These are phyloP conservation scores for Leccinum disarticulatum DNA, from an alignment of 768 basidiomycete genomes.

Conservation along the genomic window DNA sequence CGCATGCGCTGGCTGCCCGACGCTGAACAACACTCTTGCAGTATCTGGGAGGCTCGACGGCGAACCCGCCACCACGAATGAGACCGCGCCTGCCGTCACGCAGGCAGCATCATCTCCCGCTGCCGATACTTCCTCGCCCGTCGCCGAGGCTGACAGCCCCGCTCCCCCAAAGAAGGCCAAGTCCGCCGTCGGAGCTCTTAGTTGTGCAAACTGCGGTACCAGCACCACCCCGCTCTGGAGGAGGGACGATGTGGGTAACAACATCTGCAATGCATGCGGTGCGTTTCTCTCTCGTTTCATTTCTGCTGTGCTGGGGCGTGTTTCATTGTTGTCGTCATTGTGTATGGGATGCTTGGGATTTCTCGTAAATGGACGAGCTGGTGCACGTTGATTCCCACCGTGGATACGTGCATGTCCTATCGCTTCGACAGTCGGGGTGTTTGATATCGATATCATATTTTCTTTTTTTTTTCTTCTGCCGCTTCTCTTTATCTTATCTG, in stretches of 20 bases:
- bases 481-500: constrained; percentile 27
- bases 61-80: constrained; percentile 32
- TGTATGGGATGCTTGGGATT: constrained; percentile 4
- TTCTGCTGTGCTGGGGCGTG: constrained; percentile 27
- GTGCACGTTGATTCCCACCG: constrained; percentile 24
- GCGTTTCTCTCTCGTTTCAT: constrained; percentile 38
- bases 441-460: constrained; percentile 16
- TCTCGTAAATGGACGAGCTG: constrained; percentile 24
- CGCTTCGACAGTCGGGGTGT: constrained; percentile 18
- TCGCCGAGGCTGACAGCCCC: constrained; percentile 31
- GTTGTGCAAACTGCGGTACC: constrained; percentile 87
- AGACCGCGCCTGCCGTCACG: constrained; percentile 17
- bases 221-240: constrained; percentile 90
- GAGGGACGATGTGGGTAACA: constrained; percentile 86
- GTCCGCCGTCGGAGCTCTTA: constrained; percentile 66
- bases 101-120: constrained; percentile 30
- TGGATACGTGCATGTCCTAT: constrained; percentile 17
- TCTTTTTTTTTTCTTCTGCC: constrained; percentile 18
- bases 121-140: constrained; percentile 37
- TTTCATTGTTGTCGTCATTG: constrained; percentile 18
- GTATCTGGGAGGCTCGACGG: constrained; percentile 43
- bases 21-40: constrained; percentile 83
- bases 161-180: constrained; percentile 33
- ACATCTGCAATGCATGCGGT: constrained; percentile 96
- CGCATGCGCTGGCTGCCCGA: constrained; percentile 77